phyloP scores from a whole-genome alignment of 352 stramenopile species.

The Hyaloperonospora brassicae region DNA sequence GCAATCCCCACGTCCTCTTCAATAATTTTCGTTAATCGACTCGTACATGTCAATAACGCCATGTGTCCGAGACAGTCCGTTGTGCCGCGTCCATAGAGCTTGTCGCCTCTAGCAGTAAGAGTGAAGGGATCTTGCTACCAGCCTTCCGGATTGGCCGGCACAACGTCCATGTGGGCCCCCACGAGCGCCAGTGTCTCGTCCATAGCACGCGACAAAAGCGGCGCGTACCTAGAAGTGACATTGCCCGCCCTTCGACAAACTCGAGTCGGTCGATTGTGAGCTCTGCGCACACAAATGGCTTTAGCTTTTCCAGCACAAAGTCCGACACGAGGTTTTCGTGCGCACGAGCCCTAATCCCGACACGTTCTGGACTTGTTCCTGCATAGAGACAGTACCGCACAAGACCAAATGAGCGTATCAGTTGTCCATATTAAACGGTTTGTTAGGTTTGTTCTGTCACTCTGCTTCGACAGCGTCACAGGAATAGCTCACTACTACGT shows the following conservation, averaged over 20 bases:
- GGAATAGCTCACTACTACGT: too few relatives aligned
- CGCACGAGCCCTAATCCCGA: slow-evolving; percentile 39
- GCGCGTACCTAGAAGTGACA: slow-evolving; percentile 86
- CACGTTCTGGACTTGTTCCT: slow-evolving; percentile 47
- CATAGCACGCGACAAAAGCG: slow-evolving; percentile 22
- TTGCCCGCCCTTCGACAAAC: slow-evolving; percentile 85
- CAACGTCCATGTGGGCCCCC: slow-evolving; percentile 88
- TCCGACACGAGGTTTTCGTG: slow-evolving; percentile 76
- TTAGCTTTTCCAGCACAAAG: slow-evolving; percentile 78
- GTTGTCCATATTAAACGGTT: too few relatives aligned
- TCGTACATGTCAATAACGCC: slow-evolving; percentile 79
- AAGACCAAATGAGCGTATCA: too few relatives aligned
- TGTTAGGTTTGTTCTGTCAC: too few relatives aligned
- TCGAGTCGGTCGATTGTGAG: slow-evolving; percentile 69
- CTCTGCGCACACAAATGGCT: slow-evolving; percentile 59
- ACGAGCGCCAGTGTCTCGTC: slow-evolving; percentile 84
- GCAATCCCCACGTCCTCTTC: not conserved
- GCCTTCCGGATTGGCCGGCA: slow-evolving; percentile 86
- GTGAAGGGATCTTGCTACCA: slow-evolving; percentile 87
- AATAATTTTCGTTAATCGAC: not conserved
- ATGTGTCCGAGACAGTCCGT: slow-evolving; percentile 91
- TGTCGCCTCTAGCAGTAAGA: slow-evolving; percentile 84
- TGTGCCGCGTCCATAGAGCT: slow-evolving; percentile 87
- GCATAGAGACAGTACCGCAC: not conserved
- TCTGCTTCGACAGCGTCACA: too few relatives aligned